These are phyloP conservation scores for Xylaria venustula DNA, from an alignment of 495 filamentous ascomycete genomes.

Conservation along the genomic window DNA sequence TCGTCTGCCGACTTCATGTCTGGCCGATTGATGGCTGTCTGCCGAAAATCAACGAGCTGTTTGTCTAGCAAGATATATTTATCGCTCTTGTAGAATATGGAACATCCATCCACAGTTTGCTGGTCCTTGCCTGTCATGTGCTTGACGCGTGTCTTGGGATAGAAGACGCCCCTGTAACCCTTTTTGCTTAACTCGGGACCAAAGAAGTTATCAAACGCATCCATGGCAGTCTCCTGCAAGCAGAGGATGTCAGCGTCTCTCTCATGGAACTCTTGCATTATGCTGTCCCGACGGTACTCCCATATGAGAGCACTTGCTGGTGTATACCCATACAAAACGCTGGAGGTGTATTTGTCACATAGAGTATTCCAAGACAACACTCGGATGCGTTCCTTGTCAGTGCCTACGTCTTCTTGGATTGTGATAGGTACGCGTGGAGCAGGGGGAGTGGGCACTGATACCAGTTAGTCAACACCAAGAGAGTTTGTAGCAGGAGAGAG, in stretches of 20 bases:
- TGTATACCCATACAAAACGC: conserved; percentile 81
- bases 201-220: conserved; percentile 88
- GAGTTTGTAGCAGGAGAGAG: not conserved
- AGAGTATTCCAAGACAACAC: conserved; percentile 92
- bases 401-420: conserved; percentile 49
- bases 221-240: conserved; percentile 87
- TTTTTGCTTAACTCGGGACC: conserved; percentile 74
- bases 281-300: conserved; percentile 79
- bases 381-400: conserved; percentile 58
- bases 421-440: conserved; percentile 41
- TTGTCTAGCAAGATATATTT: conserved; percentile 94
- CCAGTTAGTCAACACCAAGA: conserved; percentile 13
- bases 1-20: conserved; percentile 96
- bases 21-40: conserved; percentile 83
- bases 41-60: conserved; percentile 86
- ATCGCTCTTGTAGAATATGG: conserved; percentile 88
- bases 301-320: conserved; percentile 74
- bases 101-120: conserved; percentile 87
- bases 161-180: conserved; percentile 91
- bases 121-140: conserved; percentile 90
- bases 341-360: conserved; percentile 87
- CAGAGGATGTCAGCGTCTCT: conserved; percentile 85
- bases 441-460: conserved; percentile 68
- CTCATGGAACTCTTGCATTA: conserved; percentile 75
- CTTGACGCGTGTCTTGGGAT: conserved; percentile 78